These are phyloP conservation scores for Yarrowia alimentaria DNA, from an alignment of 805 yeast genomes.

Conservation along the genomic window DNA sequence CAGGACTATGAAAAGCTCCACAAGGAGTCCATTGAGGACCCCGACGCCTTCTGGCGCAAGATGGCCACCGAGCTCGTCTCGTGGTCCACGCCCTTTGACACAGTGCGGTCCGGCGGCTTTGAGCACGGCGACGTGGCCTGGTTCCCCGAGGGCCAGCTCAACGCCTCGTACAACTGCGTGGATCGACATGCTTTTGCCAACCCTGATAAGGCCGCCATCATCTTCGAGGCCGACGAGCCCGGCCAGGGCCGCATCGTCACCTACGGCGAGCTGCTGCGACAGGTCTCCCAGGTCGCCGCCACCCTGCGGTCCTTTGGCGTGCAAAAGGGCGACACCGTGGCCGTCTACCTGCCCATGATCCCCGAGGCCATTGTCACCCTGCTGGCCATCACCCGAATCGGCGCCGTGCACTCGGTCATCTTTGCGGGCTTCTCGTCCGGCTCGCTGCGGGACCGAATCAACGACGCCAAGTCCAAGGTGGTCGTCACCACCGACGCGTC, in stretches of 20 bases:
- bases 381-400: slow-evolving; percentile 88
- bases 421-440: slow-evolving; percentile 97
- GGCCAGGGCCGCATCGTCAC: slow-evolving; percentile 69
- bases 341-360: slow-evolving; percentile 95
- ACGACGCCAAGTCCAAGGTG: slow-evolving; percentile 79
- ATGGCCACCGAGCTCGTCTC: slow-evolving; percentile 67
- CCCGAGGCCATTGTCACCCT: slow-evolving; percentile 95
- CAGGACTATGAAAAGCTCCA: slow-evolving; percentile 71
- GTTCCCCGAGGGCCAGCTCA: slow-evolving; percentile 90
- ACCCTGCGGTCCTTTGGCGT: slow-evolving; percentile 83
- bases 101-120: slow-evolving; percentile 61
- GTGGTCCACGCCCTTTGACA: slow-evolving; percentile 78
- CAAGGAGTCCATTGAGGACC: slow-evolving; percentile 72
- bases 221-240: slow-evolving; percentile 94
- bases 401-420: slow-evolving; percentile 94
- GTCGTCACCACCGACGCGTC: slow-evolving; percentile 95
- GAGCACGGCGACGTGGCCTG: slow-evolving; percentile 82
- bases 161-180: slow-evolving; percentile 90
- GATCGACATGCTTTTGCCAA: slow-evolving; percentile 89
- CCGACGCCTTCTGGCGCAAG: slow-evolving; percentile 75
- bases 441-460: slow-evolving; percentile 84
- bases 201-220: slow-evolving; percentile 67
- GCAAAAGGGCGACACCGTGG: slow-evolving; percentile 91
- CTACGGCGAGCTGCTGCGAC: slow-evolving; percentile 79
- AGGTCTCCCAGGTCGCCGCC: slow-evolving; percentile 84